These are phyloP conservation scores for Mucor lusitanicus DNA, from an alignment of 371 early-diverging fungal species.

Conservation along the genomic window DNA sequence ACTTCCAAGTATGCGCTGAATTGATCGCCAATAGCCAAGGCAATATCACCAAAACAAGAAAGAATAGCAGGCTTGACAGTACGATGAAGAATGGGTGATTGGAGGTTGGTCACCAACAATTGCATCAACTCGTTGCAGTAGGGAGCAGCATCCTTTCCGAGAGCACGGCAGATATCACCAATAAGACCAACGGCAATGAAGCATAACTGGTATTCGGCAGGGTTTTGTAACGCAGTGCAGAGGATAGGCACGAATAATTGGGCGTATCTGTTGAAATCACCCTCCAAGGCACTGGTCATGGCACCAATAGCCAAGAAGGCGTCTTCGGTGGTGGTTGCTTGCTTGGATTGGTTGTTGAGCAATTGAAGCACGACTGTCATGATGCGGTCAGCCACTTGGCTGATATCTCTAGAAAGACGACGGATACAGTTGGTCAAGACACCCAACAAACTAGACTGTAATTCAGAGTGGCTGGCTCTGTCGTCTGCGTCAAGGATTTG, in stretches of 20 bases:
- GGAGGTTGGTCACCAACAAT: conserved; percentile 74
- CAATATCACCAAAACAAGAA: conserved; percentile 97
- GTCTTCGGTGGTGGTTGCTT: conserved; percentile 91
- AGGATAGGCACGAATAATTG: conserved; percentile 86
- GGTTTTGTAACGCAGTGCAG: conserved; percentile 80
- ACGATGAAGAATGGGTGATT: conserved; percentile 75
- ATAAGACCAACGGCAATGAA: conserved; percentile 92
- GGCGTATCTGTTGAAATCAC: conserved; percentile 83
- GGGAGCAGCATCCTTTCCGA: conserved; percentile 68
- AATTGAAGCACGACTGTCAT: conserved; percentile 84
- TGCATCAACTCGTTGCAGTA: conserved; percentile 88
- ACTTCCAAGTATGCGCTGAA: conserved; percentile 85
- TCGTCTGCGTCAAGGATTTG: conserved; percentile 84
- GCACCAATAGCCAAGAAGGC: conserved; percentile 90
- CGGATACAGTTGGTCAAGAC: conserved; percentile 83
- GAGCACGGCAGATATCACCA: conserved; percentile 93
- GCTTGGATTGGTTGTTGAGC: conserved; percentile 66
- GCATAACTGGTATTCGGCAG: conserved; percentile 88
- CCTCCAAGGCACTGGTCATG: conserved; percentile 78
- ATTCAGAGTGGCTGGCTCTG: conserved; percentile 75
- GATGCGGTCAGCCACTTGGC: conserved; percentile 78
- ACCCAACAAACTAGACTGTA: conserved; percentile 88
- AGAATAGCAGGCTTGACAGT: conserved; percentile 92
- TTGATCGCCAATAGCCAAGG: conserved; percentile 87
- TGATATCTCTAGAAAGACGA: conserved; percentile 69